Evolutionary conservation across 2,329 filamentous ascomycete species (phyloP), one percentile per base, ranked within the genome.

Genomic region (Polytolypa hystricis): DNA sequence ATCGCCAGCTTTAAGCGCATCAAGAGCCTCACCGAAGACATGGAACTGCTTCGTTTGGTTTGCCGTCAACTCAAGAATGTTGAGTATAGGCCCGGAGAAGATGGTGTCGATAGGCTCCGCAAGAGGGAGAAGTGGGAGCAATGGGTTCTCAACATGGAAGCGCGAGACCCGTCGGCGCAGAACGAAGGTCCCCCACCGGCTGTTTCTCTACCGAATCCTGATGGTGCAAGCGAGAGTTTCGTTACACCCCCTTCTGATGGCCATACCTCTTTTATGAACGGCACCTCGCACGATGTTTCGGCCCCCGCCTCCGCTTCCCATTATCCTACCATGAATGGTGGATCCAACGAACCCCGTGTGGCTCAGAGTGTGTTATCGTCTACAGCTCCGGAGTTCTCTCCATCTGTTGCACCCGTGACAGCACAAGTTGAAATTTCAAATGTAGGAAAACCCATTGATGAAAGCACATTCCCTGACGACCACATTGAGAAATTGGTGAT

Each of bases 1-100:
- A 80, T 98, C 48, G 74, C 81, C 15, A 72, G 70, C n/a, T 98
- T 98, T 69, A 85, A 84, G 59, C 80, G 91, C 41, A 80, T 93
- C 55, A 79, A 79, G 58, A 65, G 73, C 18, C 63, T 93, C 19
- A 81, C 80, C 0, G 73, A 74, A 34, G 79, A 94, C 40, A 65
- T 79, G 39, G 77, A 84, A 26, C 60, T 87, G 38, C 66, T 96
- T 42, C 83, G 83, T 42, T 70, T 73, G 38, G 84, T 81, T 10
- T 87, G 82, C 53, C 73, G 81, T 39, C 73, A 80, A 44, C 84
- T 84, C 1, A 69, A 69, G 7, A 71, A 71, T 26, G 71, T 94
- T 41, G 86, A 96, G 48, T 79, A 84, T 50, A 70, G 81, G 31
- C 61, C 77, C 21, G 81, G 82, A 27, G 74, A 82, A 18, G 85